Evolutionary conservation across 176 grass and related monocot species (phyloP).

Genomic region (Musa acuminata): DNA sequence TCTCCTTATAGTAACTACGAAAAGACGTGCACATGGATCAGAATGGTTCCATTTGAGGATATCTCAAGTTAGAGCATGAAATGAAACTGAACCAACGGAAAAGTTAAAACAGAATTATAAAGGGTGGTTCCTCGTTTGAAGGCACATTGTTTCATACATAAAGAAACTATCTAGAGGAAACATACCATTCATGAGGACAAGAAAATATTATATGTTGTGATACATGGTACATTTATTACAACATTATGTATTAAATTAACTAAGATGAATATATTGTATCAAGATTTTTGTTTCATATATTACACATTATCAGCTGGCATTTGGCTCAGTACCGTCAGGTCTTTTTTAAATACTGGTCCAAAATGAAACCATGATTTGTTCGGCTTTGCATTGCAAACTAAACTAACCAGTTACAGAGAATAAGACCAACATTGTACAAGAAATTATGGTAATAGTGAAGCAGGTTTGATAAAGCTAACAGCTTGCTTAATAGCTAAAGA

Average conservation of each 20-base stretch:
- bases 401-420: background rate
- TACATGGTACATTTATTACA: background rate
- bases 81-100: background rate
- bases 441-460: background rate
- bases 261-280: background rate
- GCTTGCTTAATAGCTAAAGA: background rate
- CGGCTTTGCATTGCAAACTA: background rate
- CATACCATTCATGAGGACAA: background rate
- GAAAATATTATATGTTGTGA: background rate
- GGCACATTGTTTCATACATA: background rate
- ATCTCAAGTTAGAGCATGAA: background rate
- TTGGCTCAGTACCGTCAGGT: background rate
- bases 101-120: background rate
- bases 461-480: background rate
- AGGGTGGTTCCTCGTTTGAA: background rate
- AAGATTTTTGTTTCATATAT: background rate
- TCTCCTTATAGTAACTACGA: background rate
- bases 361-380: background rate
- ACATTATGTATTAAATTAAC: background rate
- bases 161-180: background rate
- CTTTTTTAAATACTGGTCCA: no score
- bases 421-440: background rate
- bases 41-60: background rate
- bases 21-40: background rate
- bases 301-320: background rate